Conservation (phyloP, 1,284 basidiomycete genomes). For the Pterulicium gracile region DNA sequence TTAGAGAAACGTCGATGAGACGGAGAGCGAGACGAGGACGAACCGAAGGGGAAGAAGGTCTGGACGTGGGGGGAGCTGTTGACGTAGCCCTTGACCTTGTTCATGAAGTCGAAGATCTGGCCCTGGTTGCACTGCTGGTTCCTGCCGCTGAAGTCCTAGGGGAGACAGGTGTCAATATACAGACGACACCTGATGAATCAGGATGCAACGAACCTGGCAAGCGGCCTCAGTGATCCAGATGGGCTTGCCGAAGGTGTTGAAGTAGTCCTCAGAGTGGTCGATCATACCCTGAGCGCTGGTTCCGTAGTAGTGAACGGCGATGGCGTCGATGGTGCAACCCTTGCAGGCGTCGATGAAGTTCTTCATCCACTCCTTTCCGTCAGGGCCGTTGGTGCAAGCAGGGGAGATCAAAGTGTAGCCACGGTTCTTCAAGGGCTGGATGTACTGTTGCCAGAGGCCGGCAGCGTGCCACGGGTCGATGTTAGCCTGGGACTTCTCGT, state of each 20-base stretch:
- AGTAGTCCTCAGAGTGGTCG: constrained; percentile 35
- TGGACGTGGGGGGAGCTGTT: constrained; percentile 42
- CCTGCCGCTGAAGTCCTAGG: constrained; percentile 48
- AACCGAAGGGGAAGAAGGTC: constrained; percentile 64
- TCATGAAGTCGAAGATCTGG: constrained; percentile 51
- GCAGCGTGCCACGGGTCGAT: constrained; percentile 40
- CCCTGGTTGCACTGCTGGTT: constrained; percentile 37
- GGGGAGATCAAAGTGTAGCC: constrained; percentile 59
- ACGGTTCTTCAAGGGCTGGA: constrained; percentile 41
- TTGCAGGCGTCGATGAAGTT: constrained; percentile 43
- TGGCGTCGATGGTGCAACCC: constrained; percentile 38
- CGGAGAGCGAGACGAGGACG: constrained; percentile 14
- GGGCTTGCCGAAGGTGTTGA: constrained; percentile 36
- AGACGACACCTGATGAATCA: neutral
- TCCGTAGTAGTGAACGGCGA: constrained; percentile 57
- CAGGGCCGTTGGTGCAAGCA: constrained; percentile 50
- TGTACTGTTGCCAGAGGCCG: constrained; percentile 48
- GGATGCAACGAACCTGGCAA: constrained; percentile 33
- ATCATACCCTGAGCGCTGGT: constrained; percentile 37
- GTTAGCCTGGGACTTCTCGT: constrained; percentile 45
- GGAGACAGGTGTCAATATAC: neutral
- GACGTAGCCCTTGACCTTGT: constrained; percentile 41
- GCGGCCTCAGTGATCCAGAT: constrained; percentile 67
- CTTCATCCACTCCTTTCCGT: constrained; percentile 47
- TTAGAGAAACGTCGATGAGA: neutral